Conservation (phyloP, 2,329 filamentous ascomycete genomes). For the Talaromyces islandicus region DNA sequence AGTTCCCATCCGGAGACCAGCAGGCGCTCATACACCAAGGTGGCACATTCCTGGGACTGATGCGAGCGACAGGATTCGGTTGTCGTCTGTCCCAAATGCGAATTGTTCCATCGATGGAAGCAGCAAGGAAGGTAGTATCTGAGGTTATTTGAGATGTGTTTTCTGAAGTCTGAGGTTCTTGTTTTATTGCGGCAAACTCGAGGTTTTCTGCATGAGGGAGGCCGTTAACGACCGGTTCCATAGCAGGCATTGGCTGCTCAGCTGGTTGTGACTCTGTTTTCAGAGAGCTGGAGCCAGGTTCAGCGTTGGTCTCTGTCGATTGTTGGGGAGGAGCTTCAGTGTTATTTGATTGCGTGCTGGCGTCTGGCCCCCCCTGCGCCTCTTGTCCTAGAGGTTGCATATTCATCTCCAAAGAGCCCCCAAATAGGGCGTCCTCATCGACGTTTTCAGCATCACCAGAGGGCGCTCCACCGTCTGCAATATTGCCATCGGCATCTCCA, state of each 20-base stretch:
- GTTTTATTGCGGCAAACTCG: slow-evolving; percentile 20
- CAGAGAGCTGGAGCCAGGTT: background rate
- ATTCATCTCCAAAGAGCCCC: slow-evolving; percentile 60
- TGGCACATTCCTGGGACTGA: slow-evolving; percentile 68
- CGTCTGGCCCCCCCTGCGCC: slow-evolving; percentile 26
- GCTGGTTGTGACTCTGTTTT: slow-evolving; percentile 6
- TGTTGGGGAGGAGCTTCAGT: slow-evolving; percentile 7
- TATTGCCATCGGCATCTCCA: slow-evolving; percentile 65
- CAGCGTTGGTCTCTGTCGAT: slow-evolving; percentile 14
- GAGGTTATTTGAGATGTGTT: slow-evolving; percentile 44
- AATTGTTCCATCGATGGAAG: slow-evolving; percentile 49
- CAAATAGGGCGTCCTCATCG: slow-evolving; percentile 81
- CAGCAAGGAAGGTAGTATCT: slow-evolving; percentile 78
- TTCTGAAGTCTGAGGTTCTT: slow-evolving; percentile 20
- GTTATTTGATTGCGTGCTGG: slow-evolving; percentile 16
- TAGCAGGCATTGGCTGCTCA: slow-evolving; percentile 21
- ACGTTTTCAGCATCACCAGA: slow-evolving; percentile 61
- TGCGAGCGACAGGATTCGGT: slow-evolving; percentile 69
- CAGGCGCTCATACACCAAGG: slow-evolving; percentile 98
- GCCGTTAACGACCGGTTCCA: slow-evolving; percentile 25
- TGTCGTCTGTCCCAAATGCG: slow-evolving; percentile 54
- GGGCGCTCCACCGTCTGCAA: slow-evolving; percentile 40
- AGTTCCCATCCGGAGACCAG: slow-evolving; percentile 94
- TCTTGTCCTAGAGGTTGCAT: slow-evolving; percentile 48
- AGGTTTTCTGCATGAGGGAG: slow-evolving; percentile 38